Percentiles rank a stretch among this genome's conserved stretches.
Evolutionary conservation across 164 flowering plant species (phyloP).

Genomic region (Umbilicus rupestris): DNA sequence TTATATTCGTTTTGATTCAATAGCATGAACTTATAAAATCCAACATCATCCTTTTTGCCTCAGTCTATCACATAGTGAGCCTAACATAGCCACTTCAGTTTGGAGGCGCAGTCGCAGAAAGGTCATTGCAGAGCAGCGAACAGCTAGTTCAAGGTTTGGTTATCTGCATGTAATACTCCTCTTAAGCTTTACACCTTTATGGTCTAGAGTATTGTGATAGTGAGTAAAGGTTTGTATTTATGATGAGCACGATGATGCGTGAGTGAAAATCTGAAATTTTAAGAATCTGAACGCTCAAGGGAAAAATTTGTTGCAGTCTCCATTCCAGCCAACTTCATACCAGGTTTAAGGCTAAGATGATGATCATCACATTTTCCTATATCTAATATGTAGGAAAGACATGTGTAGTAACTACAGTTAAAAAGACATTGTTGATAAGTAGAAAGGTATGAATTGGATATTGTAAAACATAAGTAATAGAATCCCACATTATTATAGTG

Average conservation of each 20-base stretch:
- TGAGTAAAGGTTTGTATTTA: background rate
- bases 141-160: slow-evolving; percentile 90
- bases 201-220: background rate
- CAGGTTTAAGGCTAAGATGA: background rate
- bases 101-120: slow-evolving; percentile 73
- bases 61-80: slow-evolving; percentile 89
- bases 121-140: slow-evolving; percentile 74
- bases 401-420: background rate
- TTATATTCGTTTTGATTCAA: slow-evolving; percentile 7
- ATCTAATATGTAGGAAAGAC: background rate
- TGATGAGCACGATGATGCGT: too few species aligned
- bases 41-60: slow-evolving; percentile 3
- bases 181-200: background rate
- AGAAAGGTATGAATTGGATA: too few species aligned
- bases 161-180: background rate
- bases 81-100: slow-evolving; percentile 69
- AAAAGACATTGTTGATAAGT: background rate
- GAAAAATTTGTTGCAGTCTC: background rate
- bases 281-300: too few species aligned
- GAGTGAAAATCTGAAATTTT: too few species aligned
- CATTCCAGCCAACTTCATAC: background rate
- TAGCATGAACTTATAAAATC: background rate
- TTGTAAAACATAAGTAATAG: background rate
- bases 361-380: background rate
- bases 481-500: background rate